Evolutionary conservation across 805 yeast genomes (phyloP), one percentile per base, ranked within the genome.

Genomic region (Blastobotrys peoriensis): DNA sequence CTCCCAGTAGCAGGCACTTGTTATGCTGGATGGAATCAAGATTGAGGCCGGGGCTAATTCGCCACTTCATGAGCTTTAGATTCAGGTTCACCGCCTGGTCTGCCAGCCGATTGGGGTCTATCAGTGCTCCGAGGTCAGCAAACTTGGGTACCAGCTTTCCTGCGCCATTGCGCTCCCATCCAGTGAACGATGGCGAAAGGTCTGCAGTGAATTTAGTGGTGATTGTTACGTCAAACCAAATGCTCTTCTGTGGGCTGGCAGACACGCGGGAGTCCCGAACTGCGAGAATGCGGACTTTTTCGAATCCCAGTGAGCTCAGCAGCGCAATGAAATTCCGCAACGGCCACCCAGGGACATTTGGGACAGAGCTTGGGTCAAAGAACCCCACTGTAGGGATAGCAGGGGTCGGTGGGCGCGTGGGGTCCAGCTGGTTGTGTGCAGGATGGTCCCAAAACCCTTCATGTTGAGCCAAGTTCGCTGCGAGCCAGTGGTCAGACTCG

Each of bases 1-100:
- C 85, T 0, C 99, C 99, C n/a, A 93, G 71, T 13, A 93, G 66
- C 36, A 93, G 64, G 33, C 89, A 83, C 51, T 74, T 81, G 8
- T 82, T 74, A 15, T 63, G 47, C 51, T 77, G 75, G 18, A 93
- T 68, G 2, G 65, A 58, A 4, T 85, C 89, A 38, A 93, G 68
- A 57, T 93, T 76, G 3, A 93, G 60, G 5, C 78, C 73, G 0
- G 98, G 98, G 0, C 86, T 87, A 15, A 93, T 76, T 53, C 98
- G 73, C 99, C 99, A 93, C 59, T 88, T 87, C 98, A 93, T 93
- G 37, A 93, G 68, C 65, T 86, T 86, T 47, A 93, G 68, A 59
- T 93, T 93, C 45, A 93, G 71, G 61, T 89, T 96, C 4, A 88
- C 89, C 0, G 97, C 91, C 63, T 94, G 98, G 48, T 83, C 85